Evolutionary conservation across 2,329 filamentous ascomycete genomes (phyloP).

Genomic region (Aspergillus glaucus): DNA sequence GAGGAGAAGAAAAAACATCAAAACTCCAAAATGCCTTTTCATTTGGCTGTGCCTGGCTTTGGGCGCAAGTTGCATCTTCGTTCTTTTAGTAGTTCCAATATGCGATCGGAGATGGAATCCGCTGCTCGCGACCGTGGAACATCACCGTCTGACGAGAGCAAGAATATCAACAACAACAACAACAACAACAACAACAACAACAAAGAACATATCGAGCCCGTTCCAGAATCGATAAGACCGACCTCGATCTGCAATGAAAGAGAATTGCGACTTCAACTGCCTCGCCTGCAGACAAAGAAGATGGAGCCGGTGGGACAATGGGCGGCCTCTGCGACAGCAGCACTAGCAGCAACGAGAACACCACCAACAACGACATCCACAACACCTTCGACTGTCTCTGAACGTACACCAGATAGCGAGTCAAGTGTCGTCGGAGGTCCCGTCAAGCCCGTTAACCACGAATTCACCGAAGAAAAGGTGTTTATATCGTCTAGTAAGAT

Average conservation of each 20-base stretch:
- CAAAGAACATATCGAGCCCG: background rate
- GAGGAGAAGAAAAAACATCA: slow-evolving; percentile 9
- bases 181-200: background rate
- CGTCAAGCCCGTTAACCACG: background rate
- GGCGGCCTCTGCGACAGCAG: background rate
- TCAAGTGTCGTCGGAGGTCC: background rate
- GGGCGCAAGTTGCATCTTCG: slow-evolving; percentile 12
- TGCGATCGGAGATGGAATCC: slow-evolving; percentile 7
- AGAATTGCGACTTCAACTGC: slow-evolving; percentile 16
- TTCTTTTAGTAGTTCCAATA: slow-evolving; percentile 13
- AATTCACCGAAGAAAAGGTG: slow-evolving; percentile 19
- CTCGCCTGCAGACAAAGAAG: slow-evolving; percentile 20
- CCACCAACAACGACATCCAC: background rate
- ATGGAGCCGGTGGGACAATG: background rate
- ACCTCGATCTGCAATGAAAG: slow-evolving; percentile 16
- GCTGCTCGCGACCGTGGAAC: background rate
- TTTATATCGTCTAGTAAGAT: slow-evolving; percentile 15
- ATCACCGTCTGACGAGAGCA: no score
- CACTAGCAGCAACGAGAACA: background rate
- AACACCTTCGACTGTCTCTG: slow-evolving; percentile 2
- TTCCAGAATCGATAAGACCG: slow-evolving; percentile 6
- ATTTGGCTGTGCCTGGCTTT: slow-evolving; percentile 14
- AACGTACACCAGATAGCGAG: background rate
- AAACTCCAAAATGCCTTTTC: slow-evolving; percentile 12
- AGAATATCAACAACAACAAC: background rate